These are phyloP conservation scores for Thinopyrum elongatum DNA, from an alignment of 176 grass and related monocot species.

Conservation along the genomic window DNA sequence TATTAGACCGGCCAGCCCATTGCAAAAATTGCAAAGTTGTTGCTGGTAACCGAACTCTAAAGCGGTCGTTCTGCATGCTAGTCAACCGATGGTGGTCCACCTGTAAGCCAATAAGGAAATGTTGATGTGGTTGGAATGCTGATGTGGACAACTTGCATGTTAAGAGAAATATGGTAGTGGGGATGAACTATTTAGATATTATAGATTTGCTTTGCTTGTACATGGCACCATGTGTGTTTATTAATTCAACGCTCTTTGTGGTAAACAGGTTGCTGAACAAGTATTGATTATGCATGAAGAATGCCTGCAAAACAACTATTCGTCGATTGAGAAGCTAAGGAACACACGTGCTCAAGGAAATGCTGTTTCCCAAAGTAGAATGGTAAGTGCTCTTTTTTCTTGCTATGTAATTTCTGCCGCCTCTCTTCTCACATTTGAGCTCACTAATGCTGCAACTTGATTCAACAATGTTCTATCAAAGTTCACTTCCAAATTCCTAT, in stretches of 20 bases:
- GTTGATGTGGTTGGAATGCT: no score
- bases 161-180: no score
- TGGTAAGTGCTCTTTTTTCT: constrained; percentile 21
- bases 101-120: no score
- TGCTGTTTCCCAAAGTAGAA: constrained; percentile 78
- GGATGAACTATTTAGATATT: no score
- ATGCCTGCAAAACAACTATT: constrained; percentile 61
- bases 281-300: constrained; percentile 86
- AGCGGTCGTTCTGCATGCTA: no score
- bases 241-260: constrained; percentile 14
- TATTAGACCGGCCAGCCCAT: no score
- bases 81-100: no score
- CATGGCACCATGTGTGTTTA: constrained; percentile 2
- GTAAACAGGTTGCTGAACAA: constrained; percentile 65
- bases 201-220: neutral
- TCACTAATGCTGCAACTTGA: constrained; percentile 23
- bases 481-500: neutral
- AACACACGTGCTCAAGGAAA: constrained; percentile 36
- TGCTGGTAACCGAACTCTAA: no score
- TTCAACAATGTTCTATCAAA: neutral
- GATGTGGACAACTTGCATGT: no score
- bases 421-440: neutral
- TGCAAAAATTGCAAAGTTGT: no score
- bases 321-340: constrained; percentile 65
- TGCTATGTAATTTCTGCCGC: neutral